Evolutionary conservation across 306 rosid species (phyloP), one percentile per base, ranked within the genome.

Genomic region (Trifolium fragiferum): DNA sequence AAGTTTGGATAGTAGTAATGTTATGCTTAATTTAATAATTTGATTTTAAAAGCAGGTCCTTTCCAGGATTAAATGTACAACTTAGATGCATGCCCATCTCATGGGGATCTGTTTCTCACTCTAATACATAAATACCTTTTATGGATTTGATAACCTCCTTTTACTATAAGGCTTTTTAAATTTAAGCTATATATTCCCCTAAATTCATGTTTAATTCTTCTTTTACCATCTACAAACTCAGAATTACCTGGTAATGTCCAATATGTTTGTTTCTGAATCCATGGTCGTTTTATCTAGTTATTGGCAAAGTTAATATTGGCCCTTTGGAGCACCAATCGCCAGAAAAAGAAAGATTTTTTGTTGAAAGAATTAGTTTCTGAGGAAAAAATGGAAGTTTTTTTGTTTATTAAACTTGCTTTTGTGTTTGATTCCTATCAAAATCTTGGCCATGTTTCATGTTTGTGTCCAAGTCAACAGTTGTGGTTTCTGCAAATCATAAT

Each of bases 391-490:
- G 1, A 53, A 50, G 41, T 44, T 60, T 37, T 21, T 40, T 30
- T 12, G 44, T 68, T 49, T 68, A 32, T 25, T 30, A 65, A 54
- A 54, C 72, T 71, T 40, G 7, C 8, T 30, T 44, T 38, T 18
- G 8, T 60, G 66, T 63, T 13, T 4, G 54, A 66, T 70, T 75
- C 55, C 43, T 18, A 50, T 75, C 47, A 14, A n/a, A 25, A 57
- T 73, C 19, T 18, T 2, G 27, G 70, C 5, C 15, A 33, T 57
- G 55, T 72, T 69, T 51, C 15, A 41, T 57, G 55, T 72, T 70
- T 51, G 23, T 76, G 38, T 27, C 55, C 33, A 70, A 38, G 44
- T 76, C 40, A 62, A 21, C 74, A 51, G 23, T 44, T 14, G 75
- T 15, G 19, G 33, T 23, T 54, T 54, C 54, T 63, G 60, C 49